Conservation (phyloP, 441 rosid genomes). For the Cnidoscolus chayamansa region DNA sequence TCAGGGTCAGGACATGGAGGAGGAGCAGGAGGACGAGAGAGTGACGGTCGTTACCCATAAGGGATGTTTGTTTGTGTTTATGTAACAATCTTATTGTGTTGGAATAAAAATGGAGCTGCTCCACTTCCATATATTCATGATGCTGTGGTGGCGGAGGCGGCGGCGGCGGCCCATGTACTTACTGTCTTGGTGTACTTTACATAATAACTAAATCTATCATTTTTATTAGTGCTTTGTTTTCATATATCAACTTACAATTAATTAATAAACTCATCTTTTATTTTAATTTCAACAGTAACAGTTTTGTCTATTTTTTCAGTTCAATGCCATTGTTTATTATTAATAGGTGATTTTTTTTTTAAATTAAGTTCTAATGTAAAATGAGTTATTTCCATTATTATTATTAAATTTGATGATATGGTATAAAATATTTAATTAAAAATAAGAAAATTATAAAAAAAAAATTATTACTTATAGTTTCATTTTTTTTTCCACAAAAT, state of each 20-base stretch:
- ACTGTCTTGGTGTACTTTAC: neutral
- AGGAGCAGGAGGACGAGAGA: constrained; percentile 28
- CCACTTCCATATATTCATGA: neutral
- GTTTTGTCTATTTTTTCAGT: neutral
- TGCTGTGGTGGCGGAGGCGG: neutral
- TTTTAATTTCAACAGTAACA: neutral
- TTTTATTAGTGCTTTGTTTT: neutral
- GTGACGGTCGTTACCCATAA: constrained; percentile 22
- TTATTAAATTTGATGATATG: too few relatives aligned
- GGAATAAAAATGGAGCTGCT: neutral
- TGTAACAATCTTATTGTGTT: neutral
- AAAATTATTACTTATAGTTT: too few relatives aligned
- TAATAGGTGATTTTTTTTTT: too few relatives aligned
- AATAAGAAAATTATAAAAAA: too few relatives aligned
- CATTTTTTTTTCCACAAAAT: too few relatives aligned
- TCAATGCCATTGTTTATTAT: neutral
- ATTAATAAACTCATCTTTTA: neutral
- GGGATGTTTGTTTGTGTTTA: neutral
- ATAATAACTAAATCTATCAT: neutral
- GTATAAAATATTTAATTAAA: too few relatives aligned
- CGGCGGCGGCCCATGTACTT: neutral
- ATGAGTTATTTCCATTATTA: too few relatives aligned
- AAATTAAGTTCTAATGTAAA: too few relatives aligned
- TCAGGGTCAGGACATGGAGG: constrained; percentile 31
- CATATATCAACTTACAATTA: neutral